phyloP scores from a whole-genome alignment of 257 asterid genomes.

The Scutellaria minor region DNA sequence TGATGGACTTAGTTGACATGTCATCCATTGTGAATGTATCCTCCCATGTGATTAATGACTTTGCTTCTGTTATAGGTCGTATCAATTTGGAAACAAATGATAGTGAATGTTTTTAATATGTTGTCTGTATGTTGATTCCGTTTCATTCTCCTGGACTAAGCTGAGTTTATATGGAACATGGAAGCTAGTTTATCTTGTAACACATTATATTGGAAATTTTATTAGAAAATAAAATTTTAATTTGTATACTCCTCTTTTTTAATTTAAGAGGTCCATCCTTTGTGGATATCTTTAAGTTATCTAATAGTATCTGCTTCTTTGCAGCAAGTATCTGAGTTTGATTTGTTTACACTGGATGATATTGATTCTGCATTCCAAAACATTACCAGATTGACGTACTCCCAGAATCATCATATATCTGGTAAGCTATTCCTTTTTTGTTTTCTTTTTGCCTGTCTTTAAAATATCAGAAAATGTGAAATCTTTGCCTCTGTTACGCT shows the following conservation, averaged over 20 bases:
- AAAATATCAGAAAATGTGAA: conserved; percentile 20
- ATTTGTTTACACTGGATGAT: conserved; percentile 93
- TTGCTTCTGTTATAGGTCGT: not conserved
- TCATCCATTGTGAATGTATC: not conserved
- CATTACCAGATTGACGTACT: conserved; percentile 88
- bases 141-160: conserved; percentile 19
- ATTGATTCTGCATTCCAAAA: conserved; percentile 84
- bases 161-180: not conserved
- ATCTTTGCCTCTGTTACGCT: not conserved
- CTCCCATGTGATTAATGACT: conserved; percentile 7
- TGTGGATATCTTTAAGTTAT: conserved; percentile 9
- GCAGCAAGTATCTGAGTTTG: conserved; percentile 98
- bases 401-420: conserved; percentile 86
- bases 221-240: not conserved
- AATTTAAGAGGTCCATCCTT: conserved; percentile 15
- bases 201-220: conserved; percentile 19
- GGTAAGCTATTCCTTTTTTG: conserved; percentile 60
- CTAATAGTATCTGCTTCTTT: conserved; percentile 36
- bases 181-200: conserved; percentile 28
- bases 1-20: not conserved
- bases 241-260: conserved; percentile 12
- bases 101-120: conserved; percentile 15
- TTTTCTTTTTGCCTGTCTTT: conserved; percentile 6
- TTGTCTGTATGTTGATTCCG: conserved; percentile 20
- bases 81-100: not conserved